Percentiles rank a stretch among this genome's conserved stretches.
Conservation (phyloP, 192 early-diverging fungal species). For the Backusella liffmaniae region DNA sequence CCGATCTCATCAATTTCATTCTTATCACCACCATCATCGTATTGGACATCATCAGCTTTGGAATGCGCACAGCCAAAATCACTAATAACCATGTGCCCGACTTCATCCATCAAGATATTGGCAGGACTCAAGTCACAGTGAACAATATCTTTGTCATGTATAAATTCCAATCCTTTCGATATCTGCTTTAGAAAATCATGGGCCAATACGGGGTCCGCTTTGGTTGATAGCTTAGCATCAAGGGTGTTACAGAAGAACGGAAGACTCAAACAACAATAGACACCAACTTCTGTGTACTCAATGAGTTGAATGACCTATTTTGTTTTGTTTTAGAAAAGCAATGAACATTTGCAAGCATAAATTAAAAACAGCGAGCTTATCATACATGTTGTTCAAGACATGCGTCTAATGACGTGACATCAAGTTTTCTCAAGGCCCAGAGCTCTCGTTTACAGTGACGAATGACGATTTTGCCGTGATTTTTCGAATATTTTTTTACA, state of each 20-base stretch:
- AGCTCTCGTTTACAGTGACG: conserved; percentile 15
- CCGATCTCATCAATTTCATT: conserved; percentile 11
- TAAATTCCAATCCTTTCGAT: not conserved
- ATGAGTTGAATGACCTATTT: conserved; percentile 11
- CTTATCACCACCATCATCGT: not conserved
- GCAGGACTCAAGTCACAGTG: conserved; percentile 18
- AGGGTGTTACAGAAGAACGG: conserved; percentile 5
- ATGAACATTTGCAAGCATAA: not conserved
- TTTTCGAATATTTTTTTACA: conserved; percentile 11
- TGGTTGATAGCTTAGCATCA: not conserved
- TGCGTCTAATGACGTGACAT: not conserved
- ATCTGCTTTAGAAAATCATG: not conserved
- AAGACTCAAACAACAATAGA: not conserved
- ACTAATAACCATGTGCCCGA: not conserved
- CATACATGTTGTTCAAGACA: conserved; percentile 7
- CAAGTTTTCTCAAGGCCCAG: not conserved
- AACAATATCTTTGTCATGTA: conserved; percentile 12
- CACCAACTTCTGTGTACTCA: not conserved
- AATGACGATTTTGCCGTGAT: conserved; percentile 1
- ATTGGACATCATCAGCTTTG: not conserved
- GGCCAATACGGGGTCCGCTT: not conserved
- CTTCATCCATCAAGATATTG: conserved; percentile 10
- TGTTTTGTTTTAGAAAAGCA: not conserved
- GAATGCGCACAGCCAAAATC: conserved; percentile 22
- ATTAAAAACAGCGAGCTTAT: not conserved